These are phyloP conservation scores for Sphagnum fallax DNA, from an alignment of 228 moss, liverwort and hornwort genomes.

Conservation along the genomic window DNA sequence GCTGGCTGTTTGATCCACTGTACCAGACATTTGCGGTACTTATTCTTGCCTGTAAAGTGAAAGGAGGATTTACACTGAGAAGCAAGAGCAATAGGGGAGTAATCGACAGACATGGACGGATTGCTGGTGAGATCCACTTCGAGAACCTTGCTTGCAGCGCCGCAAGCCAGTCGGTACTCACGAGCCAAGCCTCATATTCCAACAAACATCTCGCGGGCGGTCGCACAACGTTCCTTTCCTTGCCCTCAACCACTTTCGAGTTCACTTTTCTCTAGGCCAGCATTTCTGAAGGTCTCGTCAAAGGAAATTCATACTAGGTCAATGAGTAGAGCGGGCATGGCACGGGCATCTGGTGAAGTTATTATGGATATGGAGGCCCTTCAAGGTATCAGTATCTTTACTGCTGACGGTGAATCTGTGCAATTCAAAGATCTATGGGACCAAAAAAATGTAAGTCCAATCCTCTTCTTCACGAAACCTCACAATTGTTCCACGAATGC, in stretches of 20 bases:
- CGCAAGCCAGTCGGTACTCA: constrained; percentile 13
- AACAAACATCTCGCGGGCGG: constrained; percentile 2
- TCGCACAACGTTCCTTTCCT: constrained; percentile 17
- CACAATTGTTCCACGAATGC: no score
- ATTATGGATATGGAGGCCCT: constrained; percentile 39
- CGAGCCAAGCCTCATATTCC: constrained; percentile 4
- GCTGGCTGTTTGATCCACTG: no score
- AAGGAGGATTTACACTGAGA: no score
- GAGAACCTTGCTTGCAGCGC: constrained; percentile 15
- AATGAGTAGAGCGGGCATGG: constrained; percentile 21
- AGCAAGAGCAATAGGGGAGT: no score
- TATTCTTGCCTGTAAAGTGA: no score
- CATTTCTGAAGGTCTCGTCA: not conserved
- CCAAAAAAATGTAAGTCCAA: constrained; percentile 32
- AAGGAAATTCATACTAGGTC: not conserved
- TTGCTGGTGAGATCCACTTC: constrained; percentile 21
- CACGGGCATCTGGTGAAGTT: constrained; percentile 29
- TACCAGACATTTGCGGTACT: no score
- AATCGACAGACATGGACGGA: constrained; percentile 31
- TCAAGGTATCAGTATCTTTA: constrained; percentile 24
- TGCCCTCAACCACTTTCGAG: constrained; percentile 5
- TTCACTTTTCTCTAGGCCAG: constrained; percentile 8
- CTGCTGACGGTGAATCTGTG: constrained; percentile 30
- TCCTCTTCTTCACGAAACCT: not conserved
- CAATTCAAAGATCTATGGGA: constrained; percentile 57